Evolutionary conservation across 768 basidiomycete species (phyloP).

Genomic region (Exsudoporus frostii): DNA sequence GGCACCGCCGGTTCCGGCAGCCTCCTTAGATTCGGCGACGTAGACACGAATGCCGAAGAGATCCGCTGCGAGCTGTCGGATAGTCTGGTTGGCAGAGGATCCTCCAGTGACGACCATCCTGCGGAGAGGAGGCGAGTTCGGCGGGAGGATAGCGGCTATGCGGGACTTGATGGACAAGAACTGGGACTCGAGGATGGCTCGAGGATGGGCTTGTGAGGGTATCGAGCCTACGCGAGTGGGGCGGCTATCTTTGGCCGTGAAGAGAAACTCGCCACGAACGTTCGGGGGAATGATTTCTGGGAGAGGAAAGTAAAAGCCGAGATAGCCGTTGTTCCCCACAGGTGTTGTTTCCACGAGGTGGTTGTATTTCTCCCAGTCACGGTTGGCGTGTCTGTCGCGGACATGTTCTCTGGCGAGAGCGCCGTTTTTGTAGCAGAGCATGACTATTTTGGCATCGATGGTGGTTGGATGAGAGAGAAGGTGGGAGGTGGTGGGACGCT

Average conservation of each 20-base stretch:
- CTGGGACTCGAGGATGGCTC: slow-evolving; percentile 8
- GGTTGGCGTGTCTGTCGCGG: slow-evolving; percentile 1
- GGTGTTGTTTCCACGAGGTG: neutral
- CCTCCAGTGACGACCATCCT: slow-evolving; percentile 7
- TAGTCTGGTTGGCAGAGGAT: slow-evolving; percentile 7
- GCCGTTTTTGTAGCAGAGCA: slow-evolving; percentile 12
- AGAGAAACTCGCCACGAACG: slow-evolving; percentile 2
- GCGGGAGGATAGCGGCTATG: slow-evolving; percentile 4
- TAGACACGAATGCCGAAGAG: slow-evolving; percentile 4
- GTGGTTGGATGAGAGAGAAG: slow-evolving; percentile 8
- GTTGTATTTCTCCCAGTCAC: slow-evolving; percentile 4
- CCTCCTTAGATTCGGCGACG: slow-evolving; percentile 7
- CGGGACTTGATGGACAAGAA: slow-evolving; percentile 12
- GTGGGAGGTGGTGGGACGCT: slow-evolving; percentile 6
- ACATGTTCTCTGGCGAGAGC: slow-evolving; percentile 7
- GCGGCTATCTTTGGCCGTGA: neutral
- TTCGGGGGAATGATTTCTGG: slow-evolving; percentile 8
- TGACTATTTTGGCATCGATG: slow-evolving; percentile 1
- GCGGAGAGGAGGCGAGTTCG: slow-evolving; percentile 3
- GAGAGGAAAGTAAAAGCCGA: slow-evolving; percentile 8
- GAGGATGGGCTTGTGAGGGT: slow-evolving; percentile 3
- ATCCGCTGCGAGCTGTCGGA: slow-evolving; percentile 6
- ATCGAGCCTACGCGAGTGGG: neutral
- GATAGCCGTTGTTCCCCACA: neutral
- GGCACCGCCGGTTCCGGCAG: slow-evolving; percentile 3